Conservation (phyloP, 805 yeast genomes). For the Grigorovia humatica region DNA sequence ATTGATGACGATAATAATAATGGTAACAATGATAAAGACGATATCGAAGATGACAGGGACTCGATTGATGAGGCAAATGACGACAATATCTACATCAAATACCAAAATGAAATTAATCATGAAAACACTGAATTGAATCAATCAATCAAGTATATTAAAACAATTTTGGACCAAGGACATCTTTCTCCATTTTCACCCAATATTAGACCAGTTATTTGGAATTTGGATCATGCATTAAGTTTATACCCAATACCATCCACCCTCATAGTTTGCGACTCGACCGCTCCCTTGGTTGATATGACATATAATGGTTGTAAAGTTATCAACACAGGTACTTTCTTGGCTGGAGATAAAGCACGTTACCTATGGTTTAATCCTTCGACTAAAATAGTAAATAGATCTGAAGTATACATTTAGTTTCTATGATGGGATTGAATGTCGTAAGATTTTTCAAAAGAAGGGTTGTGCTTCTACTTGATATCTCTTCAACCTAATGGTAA, state of each 20-base stretch:
- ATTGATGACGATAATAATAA: constrained; percentile 1
- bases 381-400: constrained; percentile 39
- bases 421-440: too few relatives aligned
- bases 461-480: too few relatives aligned
- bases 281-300: constrained; percentile 61
- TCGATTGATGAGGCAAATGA: not conserved
- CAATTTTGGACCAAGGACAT: constrained; percentile 79
- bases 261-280: constrained; percentile 54
- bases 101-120: not conserved
- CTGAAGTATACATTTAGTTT: constrained; percentile 34
- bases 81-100: not conserved
- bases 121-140: constrained; percentile 26
- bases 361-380: constrained; percentile 70
- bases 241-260: constrained; percentile 72
- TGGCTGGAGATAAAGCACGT: constrained; percentile 39
- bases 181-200: constrained; percentile 65
- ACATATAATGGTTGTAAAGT: constrained; percentile 77
- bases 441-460: too few relatives aligned
- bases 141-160: constrained; percentile 63
- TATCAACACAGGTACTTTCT: constrained; percentile 56
- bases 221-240: constrained; percentile 56
- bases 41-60: not conserved
- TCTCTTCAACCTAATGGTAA: too few relatives aligned
- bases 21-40: constrained; percentile 3
- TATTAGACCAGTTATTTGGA: constrained; percentile 57